These are phyloP conservation scores for Russula abietina DNA, from an alignment of 768 basidiomycete genomes.

Conservation along the genomic window DNA sequence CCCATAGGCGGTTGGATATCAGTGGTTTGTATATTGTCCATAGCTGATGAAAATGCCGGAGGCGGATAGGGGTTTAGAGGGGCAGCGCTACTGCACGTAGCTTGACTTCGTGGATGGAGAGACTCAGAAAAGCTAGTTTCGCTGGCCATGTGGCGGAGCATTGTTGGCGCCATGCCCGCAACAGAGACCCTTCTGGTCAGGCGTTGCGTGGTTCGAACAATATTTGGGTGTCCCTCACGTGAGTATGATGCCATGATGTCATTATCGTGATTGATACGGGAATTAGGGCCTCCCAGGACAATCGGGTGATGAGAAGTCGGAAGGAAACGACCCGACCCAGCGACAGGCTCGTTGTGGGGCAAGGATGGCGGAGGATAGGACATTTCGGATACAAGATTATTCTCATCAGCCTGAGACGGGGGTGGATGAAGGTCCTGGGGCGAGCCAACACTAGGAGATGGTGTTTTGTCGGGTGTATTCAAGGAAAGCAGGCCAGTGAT, in stretches of 20 bases:
- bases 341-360: slow-evolving; percentile 25
- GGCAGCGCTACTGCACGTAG: slow-evolving; percentile 11
- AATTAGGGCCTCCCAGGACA: not conserved
- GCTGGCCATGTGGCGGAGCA: slow-evolving; percentile 27
- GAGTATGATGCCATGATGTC: slow-evolving; percentile 17
- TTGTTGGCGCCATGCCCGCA: slow-evolving; percentile 34
- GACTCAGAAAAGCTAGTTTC: slow-evolving; percentile 1
- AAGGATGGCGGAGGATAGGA: slow-evolving; percentile 39
- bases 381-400: slow-evolving; percentile 44
- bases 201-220: slow-evolving; percentile 12
- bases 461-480: not conserved
- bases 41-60: slow-evolving; percentile 1
- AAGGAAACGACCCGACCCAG: slow-evolving; percentile 19
- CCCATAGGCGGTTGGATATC: not conserved
- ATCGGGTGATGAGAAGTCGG: not conserved
- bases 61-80: slow-evolving; percentile 8
- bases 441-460: slow-evolving; percentile 22
- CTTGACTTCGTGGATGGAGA: not conserved
- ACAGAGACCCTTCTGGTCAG: slow-evolving; percentile 29
- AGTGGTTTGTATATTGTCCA: not conserved
- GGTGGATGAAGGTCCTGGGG: slow-evolving; percentile 31
- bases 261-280: not conserved
- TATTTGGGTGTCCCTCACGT: slow-evolving; percentile 3
- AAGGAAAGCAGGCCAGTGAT: slow-evolving; percentile 48
- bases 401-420: slow-evolving; percentile 20